These are phyloP conservation scores for Aurifilum marmelostoma DNA, from an alignment of 2,329 filamentous ascomycete species.

Conservation along the genomic window DNA sequence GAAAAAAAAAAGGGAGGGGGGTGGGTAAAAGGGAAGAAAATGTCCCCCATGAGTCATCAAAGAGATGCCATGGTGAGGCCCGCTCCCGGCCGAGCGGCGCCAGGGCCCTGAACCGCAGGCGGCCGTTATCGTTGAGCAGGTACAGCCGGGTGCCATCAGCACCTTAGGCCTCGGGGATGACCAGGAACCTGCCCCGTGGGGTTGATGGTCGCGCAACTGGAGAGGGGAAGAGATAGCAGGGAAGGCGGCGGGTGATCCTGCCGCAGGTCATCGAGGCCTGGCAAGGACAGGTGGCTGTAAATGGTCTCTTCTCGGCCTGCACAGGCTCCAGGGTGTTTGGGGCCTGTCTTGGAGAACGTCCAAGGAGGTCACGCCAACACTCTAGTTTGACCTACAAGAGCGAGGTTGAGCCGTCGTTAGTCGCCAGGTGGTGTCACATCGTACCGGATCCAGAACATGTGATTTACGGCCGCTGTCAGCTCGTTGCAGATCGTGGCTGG, in stretches of 20 bases:
- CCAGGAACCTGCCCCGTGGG: constrained; percentile 64
- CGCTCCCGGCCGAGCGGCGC: constrained; percentile 57
- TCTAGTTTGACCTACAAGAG: constrained; percentile 36
- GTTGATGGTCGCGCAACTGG: constrained; percentile 63
- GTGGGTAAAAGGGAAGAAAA: no score
- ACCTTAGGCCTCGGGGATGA: constrained; percentile 67
- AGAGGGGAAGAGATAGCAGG: constrained; percentile 38
- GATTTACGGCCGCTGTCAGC: background rate
- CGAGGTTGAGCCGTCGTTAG: background rate
- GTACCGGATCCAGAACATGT: background rate
- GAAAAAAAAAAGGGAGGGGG: no score
- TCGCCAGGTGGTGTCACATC: background rate
- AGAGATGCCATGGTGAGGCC: constrained; percentile 70
- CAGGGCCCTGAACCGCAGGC: constrained; percentile 44
- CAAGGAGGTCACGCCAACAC: constrained; percentile 50
- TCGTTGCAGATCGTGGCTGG: background rate
- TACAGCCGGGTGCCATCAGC: constrained; percentile 64
- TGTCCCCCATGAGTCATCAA: constrained; percentile 46
- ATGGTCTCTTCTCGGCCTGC: constrained; percentile 43
- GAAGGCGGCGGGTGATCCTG: no score
- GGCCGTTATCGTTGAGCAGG: constrained; percentile 51
- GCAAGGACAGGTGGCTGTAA: constrained; percentile 42
- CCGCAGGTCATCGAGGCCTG: no score
- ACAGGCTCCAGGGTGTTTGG: constrained; percentile 41
- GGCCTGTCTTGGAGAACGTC: constrained; percentile 42